phyloP scores from a whole-genome alignment of 441 rosid species.

The Flueggea neowawraea region DNA sequence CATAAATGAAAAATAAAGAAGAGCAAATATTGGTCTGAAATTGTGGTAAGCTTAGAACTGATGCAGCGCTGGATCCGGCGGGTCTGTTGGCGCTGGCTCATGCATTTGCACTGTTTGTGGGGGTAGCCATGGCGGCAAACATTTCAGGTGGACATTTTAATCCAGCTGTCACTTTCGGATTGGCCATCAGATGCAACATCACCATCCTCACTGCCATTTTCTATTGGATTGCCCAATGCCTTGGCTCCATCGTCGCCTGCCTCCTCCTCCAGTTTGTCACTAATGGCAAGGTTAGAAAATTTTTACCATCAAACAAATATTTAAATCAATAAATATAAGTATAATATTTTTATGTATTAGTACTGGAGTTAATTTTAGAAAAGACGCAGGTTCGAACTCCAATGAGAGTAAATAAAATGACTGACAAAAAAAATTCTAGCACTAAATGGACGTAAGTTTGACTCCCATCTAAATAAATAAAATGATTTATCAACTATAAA shows the following conservation, averaged over 20 bases:
- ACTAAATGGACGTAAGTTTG: no score
- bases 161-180: constrained; percentile 90
- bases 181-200: constrained; percentile 83
- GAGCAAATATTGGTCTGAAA: no score
- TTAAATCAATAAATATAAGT: no score
- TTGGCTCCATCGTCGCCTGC: constrained; percentile 84
- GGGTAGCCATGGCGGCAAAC: constrained; percentile 84
- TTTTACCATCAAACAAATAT: no score
- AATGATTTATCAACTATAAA: no score
- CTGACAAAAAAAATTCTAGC: no score
- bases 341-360: no score
- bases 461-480: no score
- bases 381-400: no score
- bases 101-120: constrained; percentile 78
- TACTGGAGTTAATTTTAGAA: no score
- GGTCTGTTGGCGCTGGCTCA: constrained; percentile 90
- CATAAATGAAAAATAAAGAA: not conserved
- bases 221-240: constrained; percentile 88
- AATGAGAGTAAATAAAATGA: no score
- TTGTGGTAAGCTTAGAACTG: constrained; percentile 51
- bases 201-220: constrained; percentile 71
- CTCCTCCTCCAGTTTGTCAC: constrained; percentile 74
- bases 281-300: constrained; percentile 33
- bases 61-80: constrained; percentile 70
- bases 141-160: constrained; percentile 92